A percentile compares a stretch with the other conserved stretches of the same genome.
Conservation (phyloP, 208 protist species). For the Leishmania mexicana region DNA sequence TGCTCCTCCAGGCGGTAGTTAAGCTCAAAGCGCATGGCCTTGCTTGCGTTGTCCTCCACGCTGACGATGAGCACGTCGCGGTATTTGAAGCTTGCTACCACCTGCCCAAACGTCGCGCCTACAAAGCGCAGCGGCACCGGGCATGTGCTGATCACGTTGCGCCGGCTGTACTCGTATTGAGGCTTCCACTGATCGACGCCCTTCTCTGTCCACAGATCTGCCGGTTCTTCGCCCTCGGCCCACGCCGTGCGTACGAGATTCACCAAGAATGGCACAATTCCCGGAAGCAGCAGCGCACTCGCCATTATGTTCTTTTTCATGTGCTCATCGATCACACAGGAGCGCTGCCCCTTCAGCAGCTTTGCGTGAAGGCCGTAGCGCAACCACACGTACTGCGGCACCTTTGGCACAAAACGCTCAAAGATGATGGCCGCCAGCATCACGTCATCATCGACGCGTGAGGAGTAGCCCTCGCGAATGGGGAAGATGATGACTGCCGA, state of each 20-base stretch:
- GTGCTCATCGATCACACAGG: conserved; percentile 74
- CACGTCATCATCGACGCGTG: conserved; percentile 80
- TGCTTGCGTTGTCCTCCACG: conserved; percentile 58
- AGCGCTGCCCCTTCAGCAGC: conserved; percentile 62
- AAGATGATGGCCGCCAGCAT: conserved; percentile 87
- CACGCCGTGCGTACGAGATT: conserved; percentile 82
- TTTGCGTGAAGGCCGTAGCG: conserved; percentile 80
- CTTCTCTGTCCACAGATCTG: conserved; percentile 51
- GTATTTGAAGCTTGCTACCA: conserved; percentile 60
- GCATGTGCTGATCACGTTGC: conserved; percentile 73
- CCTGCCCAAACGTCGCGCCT: conserved; percentile 37
- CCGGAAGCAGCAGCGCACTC: conserved; percentile 76
- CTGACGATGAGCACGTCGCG: conserved; percentile 75
- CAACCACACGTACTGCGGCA: conserved; percentile 85
- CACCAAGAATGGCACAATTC: conserved; percentile 85
- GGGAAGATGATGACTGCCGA: conserved; percentile 78
- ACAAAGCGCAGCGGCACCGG: conserved; percentile 65
- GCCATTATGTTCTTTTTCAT: conserved; percentile 88
- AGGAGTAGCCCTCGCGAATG: conserved; percentile 66
- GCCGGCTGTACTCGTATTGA: conserved; percentile 82
- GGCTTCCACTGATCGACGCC: conserved; percentile 74
- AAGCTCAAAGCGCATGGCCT: conserved; percentile 68
- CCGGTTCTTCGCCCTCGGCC: conserved; percentile 49
- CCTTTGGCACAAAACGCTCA: conserved; percentile 61
- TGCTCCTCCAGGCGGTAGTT: conserved; percentile 52